Evolutionary conservation across 257 asterid genomes (phyloP), one percentile per base, ranked within the genome.

Genomic region (Penstemon newberryi): DNA sequence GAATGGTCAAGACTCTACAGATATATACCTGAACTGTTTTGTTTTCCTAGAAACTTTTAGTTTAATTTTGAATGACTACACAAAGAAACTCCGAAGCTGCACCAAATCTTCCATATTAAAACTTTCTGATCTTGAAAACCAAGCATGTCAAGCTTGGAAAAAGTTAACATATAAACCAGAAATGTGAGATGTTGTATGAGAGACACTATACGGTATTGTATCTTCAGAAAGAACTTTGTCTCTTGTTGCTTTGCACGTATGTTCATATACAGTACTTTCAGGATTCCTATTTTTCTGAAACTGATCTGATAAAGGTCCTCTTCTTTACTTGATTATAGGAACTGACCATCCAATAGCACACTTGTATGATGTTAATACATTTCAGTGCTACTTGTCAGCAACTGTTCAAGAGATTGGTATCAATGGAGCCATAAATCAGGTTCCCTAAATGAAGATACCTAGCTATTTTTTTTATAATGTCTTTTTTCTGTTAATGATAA

Each of bases 341-440:
- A 90, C 96, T 56, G 97, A 90, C 81, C 97, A 85, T 82, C 79
- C 83, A 25, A 83, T 88, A 65, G 84, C 86, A 44, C 97, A 90
- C 75, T 83, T 90, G 63, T 90, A 90, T 58, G 96, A 90, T 47
- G 89, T 88, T 33, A 90, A 88, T 75, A 86, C 96, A 70, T 88
- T 83, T 73, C 95, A 86, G 78, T 90, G 96, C 76, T 90, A 88
- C 76, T 82, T 90, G 71, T 80, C 96, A 62, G 68, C 86, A 77
- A 81, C 70, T 73, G 78, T 81, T 76, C 96, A 81, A 77, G 96
- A 86, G 73, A 78, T 59, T 63, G 86, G 84, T 73, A 73, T 42
- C 67, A 79, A 78, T 81, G 92, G 87, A 73, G 91, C 94, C 77
- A 83, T 90, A 84, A 90, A 90, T 81, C 94, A 87, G 89, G 97